Conservation (phyloP, 2,329 filamentous ascomycete species). For the Pseudocercospora musae region DNA sequence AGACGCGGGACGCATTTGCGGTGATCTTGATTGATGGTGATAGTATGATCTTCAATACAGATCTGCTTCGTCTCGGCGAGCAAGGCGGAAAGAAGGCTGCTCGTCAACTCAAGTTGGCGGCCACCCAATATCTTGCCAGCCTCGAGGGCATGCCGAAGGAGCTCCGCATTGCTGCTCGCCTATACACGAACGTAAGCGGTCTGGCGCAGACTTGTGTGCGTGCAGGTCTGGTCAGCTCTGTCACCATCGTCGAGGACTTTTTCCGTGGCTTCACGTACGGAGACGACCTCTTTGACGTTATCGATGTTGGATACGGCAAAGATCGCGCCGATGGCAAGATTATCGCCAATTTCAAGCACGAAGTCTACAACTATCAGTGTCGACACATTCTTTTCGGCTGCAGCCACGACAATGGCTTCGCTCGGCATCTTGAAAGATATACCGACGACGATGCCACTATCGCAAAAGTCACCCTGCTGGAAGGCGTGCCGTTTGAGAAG, state of each 20-base stretch:
- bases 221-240: slow-evolving; percentile 50
- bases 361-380: slow-evolving; percentile 57
- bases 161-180: slow-evolving; percentile 47
- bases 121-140: slow-evolving; percentile 37
- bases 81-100: slow-evolving; percentile 58
- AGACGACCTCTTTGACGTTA: slow-evolving; percentile 57
- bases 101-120: slow-evolving; percentile 48
- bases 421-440: slow-evolving; percentile 50
- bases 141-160: slow-evolving; percentile 32
- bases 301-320: slow-evolving; percentile 59
- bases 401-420: slow-evolving; percentile 56
- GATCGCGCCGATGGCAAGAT: slow-evolving; percentile 59
- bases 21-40: slow-evolving; percentile 62
- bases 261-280: slow-evolving; percentile 57
- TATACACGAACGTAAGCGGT: slow-evolving; percentile 45
- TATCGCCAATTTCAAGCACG: slow-evolving; percentile 54
- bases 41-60: slow-evolving; percentile 47
- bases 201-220: slow-evolving; percentile 16
- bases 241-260: slow-evolving; percentile 47
- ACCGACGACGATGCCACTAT: slow-evolving; percentile 44
- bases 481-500: slow-evolving; percentile 55
- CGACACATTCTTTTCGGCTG: slow-evolving; percentile 60
- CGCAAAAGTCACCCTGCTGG: slow-evolving; percentile 53
- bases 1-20: slow-evolving; percentile 56
- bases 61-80: slow-evolving; percentile 34